These are phyloP conservation scores for Podila minutissima DNA, from an alignment of 192 early-diverging fungal species.

Conservation along the genomic window DNA sequence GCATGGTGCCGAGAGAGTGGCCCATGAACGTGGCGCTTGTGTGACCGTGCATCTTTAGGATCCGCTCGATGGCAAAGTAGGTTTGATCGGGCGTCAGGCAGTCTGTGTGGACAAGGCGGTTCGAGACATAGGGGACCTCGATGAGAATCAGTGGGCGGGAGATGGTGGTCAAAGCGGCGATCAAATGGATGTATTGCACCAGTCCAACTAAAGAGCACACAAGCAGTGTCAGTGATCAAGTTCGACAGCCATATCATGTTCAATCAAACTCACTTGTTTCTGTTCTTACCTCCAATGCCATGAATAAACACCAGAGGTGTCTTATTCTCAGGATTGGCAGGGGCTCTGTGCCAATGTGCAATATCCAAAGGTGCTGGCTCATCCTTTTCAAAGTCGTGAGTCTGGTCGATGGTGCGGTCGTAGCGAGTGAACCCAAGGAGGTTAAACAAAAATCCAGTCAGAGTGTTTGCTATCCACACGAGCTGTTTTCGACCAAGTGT, in stretches of 20 bases:
- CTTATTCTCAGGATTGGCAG: constrained; percentile 32
- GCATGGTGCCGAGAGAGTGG: constrained; percentile 73
- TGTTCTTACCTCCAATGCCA: constrained; percentile 60
- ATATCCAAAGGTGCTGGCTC: constrained; percentile 21
- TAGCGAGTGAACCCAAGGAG: constrained; percentile 27
- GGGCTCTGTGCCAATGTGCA: constrained; percentile 30
- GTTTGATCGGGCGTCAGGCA: constrained; percentile 66
- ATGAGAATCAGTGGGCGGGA: constrained; percentile 60
- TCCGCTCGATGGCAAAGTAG: constrained; percentile 61
- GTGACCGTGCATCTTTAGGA: constrained; percentile 62
- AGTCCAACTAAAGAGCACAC: constrained; percentile 49
- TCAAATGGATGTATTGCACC: constrained; percentile 61
- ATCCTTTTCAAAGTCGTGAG: constrained; percentile 25
- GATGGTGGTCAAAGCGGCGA: constrained; percentile 54
- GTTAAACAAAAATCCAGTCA: constrained; percentile 13
- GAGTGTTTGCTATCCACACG: constrained; percentile 23
- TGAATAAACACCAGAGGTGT: constrained; percentile 74
- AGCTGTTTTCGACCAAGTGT: constrained; percentile 2
- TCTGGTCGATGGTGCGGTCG: constrained; percentile 11
- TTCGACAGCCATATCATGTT: no score
- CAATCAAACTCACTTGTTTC: no score
- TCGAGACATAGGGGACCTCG: constrained; percentile 73
- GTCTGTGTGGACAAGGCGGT: constrained; percentile 63
- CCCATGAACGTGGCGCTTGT: constrained; percentile 70
- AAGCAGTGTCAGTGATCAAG: no score